A percentile compares a stretch with the other conserved stretches of the same genome.
phyloP scores from a whole-genome alignment of 306 rosid genomes.

The Aeschynomene evenia region DNA sequence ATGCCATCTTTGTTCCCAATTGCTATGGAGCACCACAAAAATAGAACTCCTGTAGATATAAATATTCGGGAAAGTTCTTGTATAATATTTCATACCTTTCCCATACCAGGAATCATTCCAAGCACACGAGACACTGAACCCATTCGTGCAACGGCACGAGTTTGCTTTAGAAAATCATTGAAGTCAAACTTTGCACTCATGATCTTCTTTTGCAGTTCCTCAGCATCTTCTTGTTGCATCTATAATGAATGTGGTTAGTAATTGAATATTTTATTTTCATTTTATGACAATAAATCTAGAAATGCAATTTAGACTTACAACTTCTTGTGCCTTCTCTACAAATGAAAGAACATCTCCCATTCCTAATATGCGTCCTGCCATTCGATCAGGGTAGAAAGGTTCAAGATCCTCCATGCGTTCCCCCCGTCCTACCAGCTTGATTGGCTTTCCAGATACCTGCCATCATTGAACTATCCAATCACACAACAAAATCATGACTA shows the following conservation, averaged over 20 bases:
- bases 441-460: conserved; percentile 98
- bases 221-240: conserved; percentile 99
- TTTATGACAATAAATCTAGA: background rate
- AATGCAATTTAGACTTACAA: conserved; percentile 54
- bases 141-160: conserved; percentile 91
- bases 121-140: conserved; percentile 97
- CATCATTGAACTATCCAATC: conserved; percentile 26
- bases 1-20: conserved; percentile 8
- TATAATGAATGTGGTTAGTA: conserved; percentile 34
- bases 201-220: conserved; percentile 94
- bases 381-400: conserved; percentile 96
- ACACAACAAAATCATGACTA: background rate
- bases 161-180: conserved; percentile 96
- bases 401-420: conserved; percentile 99
- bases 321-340: conserved; percentile 98
- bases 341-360: conserved; percentile 99
- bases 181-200: conserved; percentile 97
- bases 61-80: conserved; percentile 2
- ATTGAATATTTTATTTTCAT: conserved; percentile 1
- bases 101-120: conserved; percentile 99
- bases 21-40: background rate
- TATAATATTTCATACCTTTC: conserved; percentile 62
- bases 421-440: conserved; percentile 96
- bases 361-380: conserved; percentile 98
- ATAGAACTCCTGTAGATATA: background rate